Conservation (phyloP, 2,329 filamentous ascomycete genomes). For the Onygenales sp. region DNA sequence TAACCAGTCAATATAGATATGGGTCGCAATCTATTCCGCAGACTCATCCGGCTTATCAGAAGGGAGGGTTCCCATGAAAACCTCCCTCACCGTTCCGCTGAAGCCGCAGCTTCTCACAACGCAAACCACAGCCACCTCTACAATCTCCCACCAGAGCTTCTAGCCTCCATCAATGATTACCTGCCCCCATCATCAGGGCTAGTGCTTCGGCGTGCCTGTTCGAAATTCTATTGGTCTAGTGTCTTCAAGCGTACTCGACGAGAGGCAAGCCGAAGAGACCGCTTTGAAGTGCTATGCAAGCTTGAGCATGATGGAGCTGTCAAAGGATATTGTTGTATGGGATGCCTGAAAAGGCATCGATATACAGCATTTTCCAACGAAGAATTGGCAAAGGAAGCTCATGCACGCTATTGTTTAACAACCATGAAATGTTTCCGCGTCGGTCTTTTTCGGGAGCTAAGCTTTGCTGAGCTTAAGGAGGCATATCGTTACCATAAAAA, state of each 20-base stretch:
- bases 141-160: neutral
- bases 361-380: constrained; percentile 2
- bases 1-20: constrained; percentile 1
- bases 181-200: constrained; percentile 1
- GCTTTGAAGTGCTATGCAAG: neutral
- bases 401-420: neutral
- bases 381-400: constrained; percentile 1
- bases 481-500: neutral
- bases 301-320: neutral
- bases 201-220: neutral
- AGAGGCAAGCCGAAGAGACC: neutral
- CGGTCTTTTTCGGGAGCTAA: neutral
- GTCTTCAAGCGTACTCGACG: neutral
- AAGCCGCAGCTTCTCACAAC: neutral
- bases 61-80: neutral
- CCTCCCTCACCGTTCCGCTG: neutral
- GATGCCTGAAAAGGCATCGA: constrained; percentile 2
- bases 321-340: constrained; percentile 1
- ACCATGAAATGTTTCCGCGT: constrained; percentile 1
- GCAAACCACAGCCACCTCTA: neutral
- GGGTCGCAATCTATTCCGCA: constrained; percentile 1
- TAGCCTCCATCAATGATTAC: neutral
- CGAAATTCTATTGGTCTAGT: constrained; percentile 1
- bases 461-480: constrained; percentile 1
- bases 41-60: neutral